Evolutionary conservation across 2,329 filamentous ascomycete species (phyloP).

Genomic region (Aurifilum marmelostoma): DNA sequence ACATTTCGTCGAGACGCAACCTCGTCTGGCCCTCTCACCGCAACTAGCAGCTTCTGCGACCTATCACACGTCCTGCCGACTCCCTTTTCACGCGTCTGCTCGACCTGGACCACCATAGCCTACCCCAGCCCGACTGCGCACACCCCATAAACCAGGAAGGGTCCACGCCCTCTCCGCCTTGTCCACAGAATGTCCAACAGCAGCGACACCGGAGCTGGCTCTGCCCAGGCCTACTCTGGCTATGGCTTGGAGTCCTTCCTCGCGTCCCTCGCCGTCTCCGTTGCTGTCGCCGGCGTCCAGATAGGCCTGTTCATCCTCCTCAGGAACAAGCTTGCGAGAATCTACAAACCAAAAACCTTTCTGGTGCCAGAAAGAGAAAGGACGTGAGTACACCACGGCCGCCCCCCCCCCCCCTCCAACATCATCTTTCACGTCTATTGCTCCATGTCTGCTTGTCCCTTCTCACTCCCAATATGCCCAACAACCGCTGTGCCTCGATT

Average conservation of each 20-base stretch:
- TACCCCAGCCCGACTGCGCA: not conserved
- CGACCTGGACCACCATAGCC: not conserved
- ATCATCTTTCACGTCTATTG: not conserved
- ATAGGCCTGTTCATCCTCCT: slow-evolving; percentile 74
- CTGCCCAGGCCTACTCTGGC: slow-evolving; percentile 41
- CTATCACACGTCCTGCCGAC: not conserved
- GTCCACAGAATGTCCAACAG: slow-evolving; percentile 25
- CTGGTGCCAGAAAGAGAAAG: slow-evolving; percentile 84
- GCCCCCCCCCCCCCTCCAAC: too few species aligned
- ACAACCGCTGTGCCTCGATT: not conserved
- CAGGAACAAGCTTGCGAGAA: slow-evolving; percentile 76
- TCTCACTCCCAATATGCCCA: not conserved
- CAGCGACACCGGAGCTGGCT: slow-evolving; percentile 25
- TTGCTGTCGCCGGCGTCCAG: slow-evolving; percentile 66
- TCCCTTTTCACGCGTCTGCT: not conserved
- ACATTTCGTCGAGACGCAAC: not conserved
- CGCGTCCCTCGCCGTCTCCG: slow-evolving; percentile 64
- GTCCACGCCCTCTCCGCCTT: slow-evolving; percentile 9
- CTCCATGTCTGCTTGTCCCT: not conserved
- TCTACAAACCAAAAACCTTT: slow-evolving; percentile 86
- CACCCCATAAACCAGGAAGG: not conserved
- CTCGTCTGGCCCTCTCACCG: not conserved
- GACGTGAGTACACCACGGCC: slow-evolving; percentile 45
- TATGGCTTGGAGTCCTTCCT: slow-evolving; percentile 61
- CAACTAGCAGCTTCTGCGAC: not conserved